phyloP scores from a whole-genome alignment of 805 yeast species.

The Candida nonsorbophila region DNA sequence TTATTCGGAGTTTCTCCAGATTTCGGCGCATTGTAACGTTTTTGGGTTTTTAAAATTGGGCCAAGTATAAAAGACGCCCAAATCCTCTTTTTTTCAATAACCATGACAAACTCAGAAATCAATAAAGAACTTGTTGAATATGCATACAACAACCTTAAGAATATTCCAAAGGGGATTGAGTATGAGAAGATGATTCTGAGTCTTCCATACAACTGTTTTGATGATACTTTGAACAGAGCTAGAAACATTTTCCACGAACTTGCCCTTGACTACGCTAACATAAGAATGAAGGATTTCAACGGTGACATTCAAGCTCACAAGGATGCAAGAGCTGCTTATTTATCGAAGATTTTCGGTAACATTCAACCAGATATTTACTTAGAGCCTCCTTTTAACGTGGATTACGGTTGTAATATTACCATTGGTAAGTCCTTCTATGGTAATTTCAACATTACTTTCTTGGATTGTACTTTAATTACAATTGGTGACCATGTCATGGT shows the following conservation, averaged over 20 bases:
- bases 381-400: slow-evolving; percentile 59
- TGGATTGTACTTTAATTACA: slow-evolving; percentile 57
- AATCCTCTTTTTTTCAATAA: neutral
- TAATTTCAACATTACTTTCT: slow-evolving; percentile 50
- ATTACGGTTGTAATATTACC: slow-evolving; percentile 59
- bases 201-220: slow-evolving; percentile 37
- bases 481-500: slow-evolving; percentile 56
- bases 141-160: slow-evolving; percentile 26
- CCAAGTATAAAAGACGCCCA: neutral
- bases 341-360: slow-evolving; percentile 44
- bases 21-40: slow-evolving; percentile 1
- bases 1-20: too few species aligned
- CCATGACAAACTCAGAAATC: slow-evolving; percentile 8
- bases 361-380: slow-evolving; percentile 34
- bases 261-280: slow-evolving; percentile 26
- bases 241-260: slow-evolving; percentile 29
- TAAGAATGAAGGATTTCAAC: slow-evolving; percentile 29
- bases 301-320: slow-evolving; percentile 18
- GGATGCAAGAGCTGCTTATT: slow-evolving; percentile 30
- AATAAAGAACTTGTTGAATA: slow-evolving; percentile 27
- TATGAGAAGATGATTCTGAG: slow-evolving; percentile 57
- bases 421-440: slow-evolving; percentile 57
- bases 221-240: slow-evolving; percentile 17
- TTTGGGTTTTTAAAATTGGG: too few species aligned
- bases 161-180: slow-evolving; percentile 33